Evolutionary conservation across 2,329 filamentous ascomycete species (phyloP), one percentile per base, ranked within the genome.

Genomic region (Aulographum hederae): DNA sequence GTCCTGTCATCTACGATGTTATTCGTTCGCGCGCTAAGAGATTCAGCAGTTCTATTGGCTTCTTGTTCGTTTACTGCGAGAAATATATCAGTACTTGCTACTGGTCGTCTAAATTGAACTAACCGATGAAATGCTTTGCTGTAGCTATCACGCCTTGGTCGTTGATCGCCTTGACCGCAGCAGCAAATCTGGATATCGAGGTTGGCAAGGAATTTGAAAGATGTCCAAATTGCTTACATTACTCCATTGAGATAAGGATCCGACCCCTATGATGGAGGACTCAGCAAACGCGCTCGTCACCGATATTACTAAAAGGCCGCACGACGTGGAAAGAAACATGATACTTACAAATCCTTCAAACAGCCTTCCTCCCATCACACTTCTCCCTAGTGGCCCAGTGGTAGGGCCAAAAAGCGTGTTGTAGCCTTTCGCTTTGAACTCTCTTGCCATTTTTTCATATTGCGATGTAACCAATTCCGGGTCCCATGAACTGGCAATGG

Each of bases 1-100:
- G 70, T 71, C 39, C 65, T 63, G 43, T 78, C 73, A 37, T 76
- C 72, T 20, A 16, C 26, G 26, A 6, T 13, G 26, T 8, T 6
- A 6, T n/a, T 13, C 26, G 26, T 15, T 15, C 8, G 6, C 26
- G 15, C 6, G 26, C 8, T 15, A 6, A n/a, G 26, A 13, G 15
- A 8, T 28, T 8, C 26, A 8, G 15, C 15, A 15, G 26, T 28
- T 6, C n/a, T n/a, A n/a, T n/a, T n/a, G n/a, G n/a, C n/a, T n/a
- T n/a, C n/a, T n/a, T n/a, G n/a, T n/a, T n/a, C n/a, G n/a, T n/a
- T n/a, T n/a, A n/a, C n/a, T n/a, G n/a, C n/a, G n/a, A n/a, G n/a
- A n/a, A n/a, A n/a, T n/a, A n/a, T n/a, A n/a, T n/a, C n/a, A n/a
- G n/a, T n/a, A n/a, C n/a, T n/a, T n/a, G n/a, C n/a, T n/a, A n/a